Base-by-base conservation (phyloP, 306 rosid species). In the Lagenaria siceraria region DNA sequence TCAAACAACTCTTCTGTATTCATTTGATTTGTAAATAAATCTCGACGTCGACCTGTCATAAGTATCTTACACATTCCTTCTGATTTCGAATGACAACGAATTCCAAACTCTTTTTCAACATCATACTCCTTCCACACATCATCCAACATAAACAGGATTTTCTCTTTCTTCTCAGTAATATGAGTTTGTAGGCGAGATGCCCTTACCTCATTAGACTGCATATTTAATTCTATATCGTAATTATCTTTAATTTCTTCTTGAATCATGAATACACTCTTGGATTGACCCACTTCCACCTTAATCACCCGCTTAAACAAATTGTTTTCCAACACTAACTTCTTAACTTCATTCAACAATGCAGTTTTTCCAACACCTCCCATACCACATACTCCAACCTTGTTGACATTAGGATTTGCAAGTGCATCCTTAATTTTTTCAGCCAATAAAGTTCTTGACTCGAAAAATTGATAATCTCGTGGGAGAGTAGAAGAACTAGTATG, bases 61-160 rank as follows among this genome's bases (percentile, higher is more conserved):
- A 88, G 10, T 12, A 86, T 35, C 58, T 85, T 83, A 71, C 87
- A 81, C 33, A 3, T 29, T 12, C 86, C 89, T 4, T 13, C 2
- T 7, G 31, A 78, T 84, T 5, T 77, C 80, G 14, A 64, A 18
- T 7, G 22, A 9, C 63, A 75, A 71, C 82, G 87, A 56, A 87
- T 54, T 19, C 89, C 88, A 40, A 85, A 74, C 9, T 75, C 78
- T 6, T 17, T 51, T 17, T 54, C 42, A 70, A 87, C 74, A 14
- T 84, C 56, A 17, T 83, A 77, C n/a, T 59, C 22, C 3, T 82
- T 80, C 88, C 91, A 85, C 12, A 85, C 24, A 78, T 85, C 87
- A 40, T 87, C 91, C 1, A 83, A 17, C 27, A 87, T 31, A 13
- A 83, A 75, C 15, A 87, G 77, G 18, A 40, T 53, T 11, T 43